Percentiles rank a stretch among this genome's conserved stretches.
These are phyloP conservation scores for Myxozyma sirexii DNA, from an alignment of 805 yeast species.

Conservation along the genomic window DNA sequence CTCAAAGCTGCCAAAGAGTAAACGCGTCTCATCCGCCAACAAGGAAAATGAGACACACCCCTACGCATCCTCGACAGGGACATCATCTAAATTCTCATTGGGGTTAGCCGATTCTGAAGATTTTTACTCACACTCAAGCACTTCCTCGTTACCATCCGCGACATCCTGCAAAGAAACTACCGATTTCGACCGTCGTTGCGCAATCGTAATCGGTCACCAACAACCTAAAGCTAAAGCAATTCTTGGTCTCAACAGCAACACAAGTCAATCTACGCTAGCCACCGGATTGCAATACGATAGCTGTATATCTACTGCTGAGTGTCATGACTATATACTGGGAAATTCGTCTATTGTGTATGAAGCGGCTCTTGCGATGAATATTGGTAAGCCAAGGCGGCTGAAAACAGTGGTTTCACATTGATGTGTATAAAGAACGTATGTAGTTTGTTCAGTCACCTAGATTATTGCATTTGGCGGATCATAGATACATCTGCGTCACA, in stretches of 20 bases:
- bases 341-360: neutral
- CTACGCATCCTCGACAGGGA: no score
- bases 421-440: no score
- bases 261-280: neutral
- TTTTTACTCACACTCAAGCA: no score
- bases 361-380: conserved; percentile 7
- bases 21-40: neutral
- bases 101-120: no score
- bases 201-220: neutral
- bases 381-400: conserved; percentile 2
- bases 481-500: no score
- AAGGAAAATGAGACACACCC: neutral
- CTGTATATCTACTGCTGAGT: neutral
- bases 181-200: neutral
- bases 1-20: neutral
- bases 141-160: neutral
- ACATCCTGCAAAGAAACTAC: neutral
- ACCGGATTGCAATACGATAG: neutral
- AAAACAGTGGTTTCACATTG: neutral
- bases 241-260: neutral
- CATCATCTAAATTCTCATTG: no score
- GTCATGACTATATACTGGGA: no score
- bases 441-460: no score
- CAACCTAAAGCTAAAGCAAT: conserved; percentile 12
- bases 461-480: no score